A percentile compares a stretch with the other conserved stretches of the same genome.
Evolutionary conservation across 176 grass and related monocot species (phyloP).

Genomic region (Aegilops umbellulata): DNA sequence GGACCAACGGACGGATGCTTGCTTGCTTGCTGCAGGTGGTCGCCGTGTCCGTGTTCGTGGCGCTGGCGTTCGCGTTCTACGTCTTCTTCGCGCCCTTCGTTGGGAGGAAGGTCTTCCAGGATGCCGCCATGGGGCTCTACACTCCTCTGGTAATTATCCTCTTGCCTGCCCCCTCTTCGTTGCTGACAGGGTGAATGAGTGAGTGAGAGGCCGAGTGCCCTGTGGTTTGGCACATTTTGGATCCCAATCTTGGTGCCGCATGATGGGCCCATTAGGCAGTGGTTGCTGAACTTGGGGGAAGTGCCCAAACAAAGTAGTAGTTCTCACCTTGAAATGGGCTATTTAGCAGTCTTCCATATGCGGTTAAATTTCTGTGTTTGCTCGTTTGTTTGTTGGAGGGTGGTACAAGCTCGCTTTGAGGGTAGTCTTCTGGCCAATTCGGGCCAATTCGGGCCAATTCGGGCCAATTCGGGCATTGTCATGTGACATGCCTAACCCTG

Average conservation of each 20-base stretch:
- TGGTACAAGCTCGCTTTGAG: not conserved
- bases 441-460: not conserved
- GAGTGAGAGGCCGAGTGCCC: not conserved
- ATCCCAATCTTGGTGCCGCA: constrained; percentile 38
- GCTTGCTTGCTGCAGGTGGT: constrained; percentile 60
- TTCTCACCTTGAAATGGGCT: constrained; percentile 21
- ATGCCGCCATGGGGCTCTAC: constrained; percentile 75
- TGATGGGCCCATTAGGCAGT: constrained; percentile 19
- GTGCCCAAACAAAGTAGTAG: constrained; percentile 24
- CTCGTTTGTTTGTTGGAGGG: constrained; percentile 23
- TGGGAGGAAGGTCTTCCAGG: constrained; percentile 75
- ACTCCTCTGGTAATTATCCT: constrained; percentile 73
- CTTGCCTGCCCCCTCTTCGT: not conserved
- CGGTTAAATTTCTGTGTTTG: constrained; percentile 19
- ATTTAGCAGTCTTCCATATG: not conserved
- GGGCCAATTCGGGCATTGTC: constrained; percentile 20
- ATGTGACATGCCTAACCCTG: constrained; percentile 19
- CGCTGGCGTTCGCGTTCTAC: constrained; percentile 93
- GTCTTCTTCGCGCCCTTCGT: constrained; percentile 98
- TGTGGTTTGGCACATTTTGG: constrained; percentile 24
- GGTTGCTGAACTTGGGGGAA: constrained; percentile 34
- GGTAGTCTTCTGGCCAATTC: constrained; percentile 11
- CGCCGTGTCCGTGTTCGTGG: constrained; percentile 90
- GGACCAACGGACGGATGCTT: not conserved
- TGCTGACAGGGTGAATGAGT: not conserved